Evolutionary conservation across 257 asterid species (phyloP), one percentile per base, ranked within the genome.

Genomic region (Lycium barbarum): DNA sequence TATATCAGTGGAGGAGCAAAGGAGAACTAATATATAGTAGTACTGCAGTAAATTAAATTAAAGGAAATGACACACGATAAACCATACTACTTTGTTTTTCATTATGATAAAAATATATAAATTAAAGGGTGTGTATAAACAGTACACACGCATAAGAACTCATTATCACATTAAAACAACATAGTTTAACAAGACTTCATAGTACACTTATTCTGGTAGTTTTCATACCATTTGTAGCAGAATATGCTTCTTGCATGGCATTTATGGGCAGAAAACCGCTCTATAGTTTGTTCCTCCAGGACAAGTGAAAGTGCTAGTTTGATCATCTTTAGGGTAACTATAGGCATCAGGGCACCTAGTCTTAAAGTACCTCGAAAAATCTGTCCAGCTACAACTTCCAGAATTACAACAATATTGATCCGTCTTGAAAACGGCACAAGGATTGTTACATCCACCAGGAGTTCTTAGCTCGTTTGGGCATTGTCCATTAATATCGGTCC

Each of bases 341-440:
- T 85, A 85, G 1, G 88, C 86, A 68, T 70, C 57, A 9, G 84
- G 84, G 11, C 87, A 87, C 74, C 73, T 83, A 0, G 43, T 8
- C 70, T 87, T 85, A 18, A 87, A 87, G 0, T 51, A 72, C 9
- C 0, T 72, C 0, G 84, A 87, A 0, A 9, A 80, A 0, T 54
- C 0, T 0, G 79, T 74, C 0, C 84, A 71, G 2, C 36, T 12
- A 82, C 86, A 87, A 4, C 1, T 78, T 0, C 63, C 87, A 0
- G 83, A 82, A 13, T 55, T 84, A 61, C 89, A 87, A 12, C 87
- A 87, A 18, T 82, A 84, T 0, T 84, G 11, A 57, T 87, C 79
- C 1, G 79, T 82, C 40, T 66, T 45, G 18, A 74, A 87, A 17
- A 76, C 22, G 1, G 86, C 84, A 38, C 89, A 87, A 3, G 87